A percentile compares a stretch with the other conserved stretches of the same genome.
Evolutionary conservation across 2,329 filamentous ascomycete genomes (phyloP).

Genomic region (Aureobasidium mangrovei): DNA sequence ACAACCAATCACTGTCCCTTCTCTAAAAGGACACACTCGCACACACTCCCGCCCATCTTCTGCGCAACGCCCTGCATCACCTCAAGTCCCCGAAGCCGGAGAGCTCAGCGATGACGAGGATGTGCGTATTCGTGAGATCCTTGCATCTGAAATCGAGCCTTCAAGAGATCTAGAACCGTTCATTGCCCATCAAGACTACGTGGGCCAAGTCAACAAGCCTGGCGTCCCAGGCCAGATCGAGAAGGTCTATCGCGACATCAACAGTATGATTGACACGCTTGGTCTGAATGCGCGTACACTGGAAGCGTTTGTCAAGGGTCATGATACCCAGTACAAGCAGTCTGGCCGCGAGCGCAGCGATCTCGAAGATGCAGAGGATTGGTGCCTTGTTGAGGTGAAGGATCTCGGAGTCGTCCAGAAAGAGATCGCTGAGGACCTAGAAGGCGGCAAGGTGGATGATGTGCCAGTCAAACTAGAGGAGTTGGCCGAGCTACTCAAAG

Average conservation of each 20-base stretch:
- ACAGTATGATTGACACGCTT: conserved; percentile 88
- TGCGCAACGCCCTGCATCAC: conserved; percentile 20
- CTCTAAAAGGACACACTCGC: conserved; percentile 12
- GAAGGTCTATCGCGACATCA: conserved; percentile 64
- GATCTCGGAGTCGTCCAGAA: conserved; percentile 46
- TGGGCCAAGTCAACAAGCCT: conserved; percentile 30
- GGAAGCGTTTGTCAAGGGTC: conserved; percentile 54
- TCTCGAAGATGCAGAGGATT: conserved; percentile 48
- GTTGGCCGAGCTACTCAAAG: conserved; percentile 59
- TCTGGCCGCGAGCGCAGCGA: conserved; percentile 55
- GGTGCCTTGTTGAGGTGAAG: conserved; percentile 67
- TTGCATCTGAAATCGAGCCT: conserved; percentile 53
- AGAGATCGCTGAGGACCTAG: conserved; percentile 56
- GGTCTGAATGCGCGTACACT: conserved; percentile 72
- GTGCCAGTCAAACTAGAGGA: conserved; percentile 59
- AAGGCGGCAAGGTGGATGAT: conserved; percentile 59
- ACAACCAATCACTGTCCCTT: conserved; percentile 18
- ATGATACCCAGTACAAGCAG: conserved; percentile 47
- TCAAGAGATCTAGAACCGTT: conserved; percentile 58
- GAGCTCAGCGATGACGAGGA: conserved; percentile 60
- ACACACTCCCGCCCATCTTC: conserved; percentile 19
- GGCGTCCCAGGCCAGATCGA: conserved; percentile 42
- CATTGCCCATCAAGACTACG: conserved; percentile 46
- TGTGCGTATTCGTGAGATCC: conserved; percentile 54
- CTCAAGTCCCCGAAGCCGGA: conserved; percentile 32